Conservation (phyloP, 352 stramenopile genomes). For the Globisporangium cylindrosporum region DNA sequence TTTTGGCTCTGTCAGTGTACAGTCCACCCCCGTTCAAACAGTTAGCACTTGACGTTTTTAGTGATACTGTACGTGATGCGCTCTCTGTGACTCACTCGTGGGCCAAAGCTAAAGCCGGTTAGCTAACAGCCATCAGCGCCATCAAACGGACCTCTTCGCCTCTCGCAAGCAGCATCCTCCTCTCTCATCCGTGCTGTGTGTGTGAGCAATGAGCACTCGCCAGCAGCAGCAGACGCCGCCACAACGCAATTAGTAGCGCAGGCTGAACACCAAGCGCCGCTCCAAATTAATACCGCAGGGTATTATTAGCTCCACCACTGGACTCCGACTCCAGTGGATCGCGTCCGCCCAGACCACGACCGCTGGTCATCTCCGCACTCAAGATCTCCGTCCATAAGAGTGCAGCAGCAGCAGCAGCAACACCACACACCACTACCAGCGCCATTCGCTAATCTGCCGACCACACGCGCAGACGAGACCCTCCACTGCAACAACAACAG, state of each 20-base stretch:
- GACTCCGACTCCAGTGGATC: background rate
- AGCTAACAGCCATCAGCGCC: constrained; percentile 7
- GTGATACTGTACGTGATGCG: constrained; percentile 7
- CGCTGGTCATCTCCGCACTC: background rate
- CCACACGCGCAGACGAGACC: constrained; percentile 7
- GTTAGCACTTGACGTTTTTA: background rate
- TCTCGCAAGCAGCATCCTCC: background rate
- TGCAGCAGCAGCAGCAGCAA: background rate
- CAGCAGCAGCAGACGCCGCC: background rate
- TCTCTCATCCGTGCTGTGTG: background rate
- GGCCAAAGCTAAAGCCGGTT: constrained; percentile 7
- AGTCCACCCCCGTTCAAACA: background rate
- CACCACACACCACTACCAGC: background rate
- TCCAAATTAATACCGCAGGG: background rate
- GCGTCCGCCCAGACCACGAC: background rate
- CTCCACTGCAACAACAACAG: background rate
- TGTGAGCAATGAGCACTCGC: background rate
- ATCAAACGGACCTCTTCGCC: background rate
- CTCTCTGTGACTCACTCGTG: constrained; percentile 11
- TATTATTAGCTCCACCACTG: background rate
- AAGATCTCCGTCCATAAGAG: background rate
- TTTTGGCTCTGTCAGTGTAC: background rate
- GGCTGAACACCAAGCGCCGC: background rate
- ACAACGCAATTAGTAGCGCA: constrained; percentile 7
- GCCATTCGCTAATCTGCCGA: constrained; percentile 1